Conservation (phyloP, 306 rosid species). For the Ammopiptanthus mongolicus region DNA sequence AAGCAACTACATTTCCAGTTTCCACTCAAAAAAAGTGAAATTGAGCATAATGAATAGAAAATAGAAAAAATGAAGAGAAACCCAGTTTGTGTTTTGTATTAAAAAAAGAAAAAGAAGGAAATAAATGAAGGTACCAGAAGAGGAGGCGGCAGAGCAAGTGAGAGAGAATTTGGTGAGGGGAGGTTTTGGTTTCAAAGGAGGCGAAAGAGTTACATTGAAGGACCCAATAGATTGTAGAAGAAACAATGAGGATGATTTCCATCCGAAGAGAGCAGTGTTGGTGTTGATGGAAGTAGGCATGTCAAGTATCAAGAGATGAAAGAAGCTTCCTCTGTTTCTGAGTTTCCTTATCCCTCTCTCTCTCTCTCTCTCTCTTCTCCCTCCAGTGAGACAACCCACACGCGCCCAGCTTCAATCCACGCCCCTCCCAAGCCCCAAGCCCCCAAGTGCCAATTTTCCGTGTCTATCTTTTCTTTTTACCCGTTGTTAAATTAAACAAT, state of each 20-base stretch:
- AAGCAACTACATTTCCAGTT: conserved; percentile 2
- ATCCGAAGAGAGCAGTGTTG: conserved; percentile 53
- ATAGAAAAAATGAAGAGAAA: not conserved
- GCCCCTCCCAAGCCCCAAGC: too few species aligned
- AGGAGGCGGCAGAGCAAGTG: conserved; percentile 50
- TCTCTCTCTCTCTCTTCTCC: too few species aligned
- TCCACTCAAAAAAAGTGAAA: not conserved
- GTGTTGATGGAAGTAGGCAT: conserved; percentile 65
- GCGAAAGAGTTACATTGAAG: conserved; percentile 17
- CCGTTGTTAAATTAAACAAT: too few species aligned
- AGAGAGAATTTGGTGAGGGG: conserved; percentile 28
- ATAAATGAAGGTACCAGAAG: conserved; percentile 44
- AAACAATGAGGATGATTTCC: conserved; percentile 56
- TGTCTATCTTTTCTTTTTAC: too few species aligned
- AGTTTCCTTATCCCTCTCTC: too few species aligned
- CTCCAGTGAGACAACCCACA: too few species aligned
- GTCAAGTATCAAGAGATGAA: too few species aligned
- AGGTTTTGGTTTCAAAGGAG: conserved; percentile 28
- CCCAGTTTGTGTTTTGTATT: not conserved
- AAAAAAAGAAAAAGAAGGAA: not conserved
- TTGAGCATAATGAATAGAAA: not conserved
- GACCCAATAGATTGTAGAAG: conserved; percentile 11
- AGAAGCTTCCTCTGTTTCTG: too few species aligned
- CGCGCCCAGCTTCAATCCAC: too few species aligned
- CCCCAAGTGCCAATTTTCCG: too few species aligned